Evolutionary conservation across 2,329 filamentous ascomycete species (phyloP).

Genomic region (Didymella keratinophila): DNA sequence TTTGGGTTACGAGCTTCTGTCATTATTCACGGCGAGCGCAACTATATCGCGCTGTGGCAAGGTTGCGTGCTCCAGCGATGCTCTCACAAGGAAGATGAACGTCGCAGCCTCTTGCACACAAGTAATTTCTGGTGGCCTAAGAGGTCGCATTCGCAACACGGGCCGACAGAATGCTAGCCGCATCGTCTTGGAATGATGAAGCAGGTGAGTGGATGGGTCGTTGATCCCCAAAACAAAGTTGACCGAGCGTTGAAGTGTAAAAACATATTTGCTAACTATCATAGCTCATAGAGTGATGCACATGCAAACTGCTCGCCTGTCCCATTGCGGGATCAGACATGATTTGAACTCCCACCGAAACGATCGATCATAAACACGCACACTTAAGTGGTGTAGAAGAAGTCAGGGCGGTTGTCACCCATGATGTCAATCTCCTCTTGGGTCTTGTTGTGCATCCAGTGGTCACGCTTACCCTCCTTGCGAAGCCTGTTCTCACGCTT

Average conservation of each 20-base stretch:
- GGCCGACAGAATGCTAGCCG: too few relatives aligned
- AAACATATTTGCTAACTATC: constrained; percentile 6
- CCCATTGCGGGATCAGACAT: background rate
- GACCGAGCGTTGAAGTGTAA: background rate
- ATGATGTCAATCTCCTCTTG: constrained; percentile 68
- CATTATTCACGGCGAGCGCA: background rate
- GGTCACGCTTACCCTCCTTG: constrained; percentile 69
- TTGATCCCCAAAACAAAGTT: background rate
- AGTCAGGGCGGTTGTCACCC: constrained; percentile 74
- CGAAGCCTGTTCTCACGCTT: constrained; percentile 74
- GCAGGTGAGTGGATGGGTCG: background rate
- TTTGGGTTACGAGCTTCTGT: background rate
- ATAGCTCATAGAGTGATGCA: constrained; percentile 10
- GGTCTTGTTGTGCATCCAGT: constrained; percentile 71
- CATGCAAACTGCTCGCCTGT: background rate
- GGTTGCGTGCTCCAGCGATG: background rate
- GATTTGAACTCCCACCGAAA: background rate
- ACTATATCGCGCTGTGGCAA: background rate
- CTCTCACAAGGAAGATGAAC: background rate
- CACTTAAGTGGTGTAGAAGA: constrained; percentile 69
- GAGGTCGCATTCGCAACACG: background rate
- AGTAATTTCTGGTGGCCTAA: too few relatives aligned
- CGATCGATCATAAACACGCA: background rate
- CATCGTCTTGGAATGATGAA: too few relatives aligned
- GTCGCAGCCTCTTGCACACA: background rate